Evolutionary conservation across 2,329 filamentous ascomycete species (phyloP).

Genomic region (Sporothrix schenckii): DNA sequence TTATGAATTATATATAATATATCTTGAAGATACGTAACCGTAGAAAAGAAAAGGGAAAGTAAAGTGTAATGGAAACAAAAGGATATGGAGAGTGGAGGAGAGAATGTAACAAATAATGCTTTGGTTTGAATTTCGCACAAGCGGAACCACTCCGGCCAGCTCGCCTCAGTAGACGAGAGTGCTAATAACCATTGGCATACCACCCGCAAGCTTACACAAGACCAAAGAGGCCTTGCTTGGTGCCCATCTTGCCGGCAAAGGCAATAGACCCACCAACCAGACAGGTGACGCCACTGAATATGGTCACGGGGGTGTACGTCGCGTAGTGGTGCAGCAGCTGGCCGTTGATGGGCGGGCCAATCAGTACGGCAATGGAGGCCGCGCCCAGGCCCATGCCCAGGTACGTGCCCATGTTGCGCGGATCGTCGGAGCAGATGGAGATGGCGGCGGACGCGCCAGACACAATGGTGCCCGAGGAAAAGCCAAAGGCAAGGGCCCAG

Average conservation of each 20-base stretch:
- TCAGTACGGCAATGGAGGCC: slow-evolving; percentile 46
- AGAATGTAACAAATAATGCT: not conserved
- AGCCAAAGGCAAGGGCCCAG: slow-evolving; percentile 36
- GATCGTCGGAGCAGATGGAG: slow-evolving; percentile 46
- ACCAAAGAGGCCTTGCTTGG: slow-evolving; percentile 41
- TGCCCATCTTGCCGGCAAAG: slow-evolving; percentile 36
- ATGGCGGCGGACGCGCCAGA: slow-evolving; percentile 46
- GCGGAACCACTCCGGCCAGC: not conserved
- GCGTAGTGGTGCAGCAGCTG: slow-evolving; percentile 47
- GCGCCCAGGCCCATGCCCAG: slow-evolving; percentile 50
- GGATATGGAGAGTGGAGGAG: not conserved
- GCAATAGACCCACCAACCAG: slow-evolving; percentile 40
- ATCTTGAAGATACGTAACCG: not conserved
- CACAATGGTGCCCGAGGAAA: slow-evolving; percentile 42
- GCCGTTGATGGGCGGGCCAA: slow-evolving; percentile 53
- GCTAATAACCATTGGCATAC: not conserved
- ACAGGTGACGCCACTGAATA: slow-evolving; percentile 46
- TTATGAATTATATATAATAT: not conserved
- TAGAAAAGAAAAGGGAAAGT: not conserved
- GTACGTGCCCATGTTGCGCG: slow-evolving; percentile 56
- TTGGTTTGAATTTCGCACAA: not conserved
- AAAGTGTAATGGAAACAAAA: not conserved
- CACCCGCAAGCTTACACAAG: not conserved
- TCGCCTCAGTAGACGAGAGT: not conserved
- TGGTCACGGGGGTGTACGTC: slow-evolving; percentile 44